Base-by-base conservation (phyloP, 225 moss, liverwort and hornwort species). In the Neckera pumila region DNA sequence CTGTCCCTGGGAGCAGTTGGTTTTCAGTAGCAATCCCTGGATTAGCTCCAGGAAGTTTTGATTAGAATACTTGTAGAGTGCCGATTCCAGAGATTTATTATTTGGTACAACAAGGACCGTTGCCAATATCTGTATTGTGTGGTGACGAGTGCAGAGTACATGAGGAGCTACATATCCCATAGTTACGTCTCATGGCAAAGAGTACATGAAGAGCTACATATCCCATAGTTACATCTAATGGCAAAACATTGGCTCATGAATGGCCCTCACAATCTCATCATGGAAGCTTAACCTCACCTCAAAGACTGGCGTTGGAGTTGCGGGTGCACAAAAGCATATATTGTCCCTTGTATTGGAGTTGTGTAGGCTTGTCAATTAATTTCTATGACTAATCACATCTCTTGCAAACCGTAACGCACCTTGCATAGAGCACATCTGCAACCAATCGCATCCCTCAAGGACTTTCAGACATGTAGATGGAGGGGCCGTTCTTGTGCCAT, bases 371-470 rank as follows among this genome's bases (percentile, higher is more conserved):
- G 10, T 26, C 26, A n/a, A n/a, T n/a, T n/a, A 42, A 27, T 43
- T 43, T 1, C 4, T 3, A 71, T 27, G 10, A 27, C 9, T 1
- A 14, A 16, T 42, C 3, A 43, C 3, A 16, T 9, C 3, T 43
- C 16, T 72, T 72, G 16, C 16, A 43, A 43, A 27, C 0, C 43
- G 16, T 27, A 43, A 10, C 0, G 4, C 9, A 43, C 27, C 0
- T n/a, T 42, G 1, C 0, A 0, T 16, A 43, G 9, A 42, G 3
- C 1, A 45, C 30, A 28, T 45, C 0, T 2, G 0, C 17, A 43
- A 17, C 0, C 6, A 0, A 43, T 2, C 43, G 9, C 16, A 43
- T 43, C 4, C 17, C 0, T 17, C 0, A 6, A 11, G 1, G 17
- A 45, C 6, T 28, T 30, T 72, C 1, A 27, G 0, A 17, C 10